Base-by-base conservation (phyloP, 805 yeast species). In the Pichia nanzhaoensis region DNA sequence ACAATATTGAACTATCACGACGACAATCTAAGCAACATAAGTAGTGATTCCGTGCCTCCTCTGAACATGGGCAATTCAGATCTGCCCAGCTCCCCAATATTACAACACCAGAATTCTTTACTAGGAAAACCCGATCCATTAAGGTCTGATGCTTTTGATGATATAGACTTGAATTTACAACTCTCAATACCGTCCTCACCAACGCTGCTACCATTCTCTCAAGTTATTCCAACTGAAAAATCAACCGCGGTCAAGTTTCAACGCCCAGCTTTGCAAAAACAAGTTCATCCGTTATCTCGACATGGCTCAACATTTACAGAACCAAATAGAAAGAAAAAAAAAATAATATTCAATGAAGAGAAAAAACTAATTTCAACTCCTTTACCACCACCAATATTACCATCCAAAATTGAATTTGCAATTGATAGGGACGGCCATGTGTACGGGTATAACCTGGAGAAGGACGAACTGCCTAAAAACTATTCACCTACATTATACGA, bases 381-480 rank as follows among this genome's bases (percentile, higher is more conserved):
- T n/a, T 16, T 20, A 5, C 36, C 42, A 30, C 22, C 24, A 39
- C 46, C 16, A 33, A 37, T 8, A 6, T n/a, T 13, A 39, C 24
- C 16, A 13, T 28, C 28, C 2, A 34, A 53, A n/a, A 55, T 58
- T n/a, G 54, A 58, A 32, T 71, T 75, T 50, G 81, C 80, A 0
- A 65, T 77, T 24, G 82, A 77, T 51, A 63, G 67, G 42, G 74
- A 74, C 44, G 68, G 68, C 8, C 53, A 63, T 37, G 68, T 65
- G 3, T 62, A 55, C 37, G 70, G 69, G 2, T 52, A 64, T 21
- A 47, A 53, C 9, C 46, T 62, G 5, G 59, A 58, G 13, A 56
- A 57, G 22, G 56, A 59, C 3, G 52, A 51, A 41, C 61, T 46
- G 61, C 69, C 55, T 6, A 48, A 39, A 35, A 59, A 55, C 32